phyloP scores from a whole-genome alignment of 805 yeast species.

The Candida incommunis region DNA sequence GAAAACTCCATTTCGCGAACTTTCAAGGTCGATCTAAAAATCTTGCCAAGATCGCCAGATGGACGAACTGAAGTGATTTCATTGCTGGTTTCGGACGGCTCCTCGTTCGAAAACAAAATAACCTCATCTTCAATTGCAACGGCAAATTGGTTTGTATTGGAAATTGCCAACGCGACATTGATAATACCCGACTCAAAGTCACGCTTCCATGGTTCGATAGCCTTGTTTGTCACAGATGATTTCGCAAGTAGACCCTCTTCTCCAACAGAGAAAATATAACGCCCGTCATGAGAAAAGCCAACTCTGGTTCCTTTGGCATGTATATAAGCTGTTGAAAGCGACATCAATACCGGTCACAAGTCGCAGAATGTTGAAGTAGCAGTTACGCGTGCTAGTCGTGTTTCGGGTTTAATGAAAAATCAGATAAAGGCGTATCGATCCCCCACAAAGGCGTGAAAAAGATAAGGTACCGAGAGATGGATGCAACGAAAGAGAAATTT shows the following conservation, averaged over 20 bases:
- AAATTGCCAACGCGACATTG: neutral
- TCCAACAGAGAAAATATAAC: neutral
- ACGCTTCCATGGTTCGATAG: neutral
- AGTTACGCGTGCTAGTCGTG: no score
- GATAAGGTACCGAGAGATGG: no score
- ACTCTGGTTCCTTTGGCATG: neutral
- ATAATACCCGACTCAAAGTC: neutral
- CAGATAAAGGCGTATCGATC: no score
- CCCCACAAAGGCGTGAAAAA: no score
- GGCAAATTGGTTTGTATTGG: neutral
- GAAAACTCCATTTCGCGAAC: constrained; percentile 20
- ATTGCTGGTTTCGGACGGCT: neutral
- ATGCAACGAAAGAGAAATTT: no score
- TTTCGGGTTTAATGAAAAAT: no score
- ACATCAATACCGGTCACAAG: no score
- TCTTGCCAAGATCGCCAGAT: constrained; percentile 6
- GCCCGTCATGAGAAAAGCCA: neutral
- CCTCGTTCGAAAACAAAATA: neutral
- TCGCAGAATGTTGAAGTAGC: no score
- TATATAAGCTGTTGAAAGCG: neutral
- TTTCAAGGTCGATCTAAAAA: constrained; percentile 20
- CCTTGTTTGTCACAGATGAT: neutral
- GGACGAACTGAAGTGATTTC: neutral
- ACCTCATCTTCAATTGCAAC: neutral
- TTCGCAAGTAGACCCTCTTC: neutral